Evolutionary conservation across 192 early-diverging fungal genomes (phyloP), one percentile per base, ranked within the genome.

Genomic region (Backusella circina): DNA sequence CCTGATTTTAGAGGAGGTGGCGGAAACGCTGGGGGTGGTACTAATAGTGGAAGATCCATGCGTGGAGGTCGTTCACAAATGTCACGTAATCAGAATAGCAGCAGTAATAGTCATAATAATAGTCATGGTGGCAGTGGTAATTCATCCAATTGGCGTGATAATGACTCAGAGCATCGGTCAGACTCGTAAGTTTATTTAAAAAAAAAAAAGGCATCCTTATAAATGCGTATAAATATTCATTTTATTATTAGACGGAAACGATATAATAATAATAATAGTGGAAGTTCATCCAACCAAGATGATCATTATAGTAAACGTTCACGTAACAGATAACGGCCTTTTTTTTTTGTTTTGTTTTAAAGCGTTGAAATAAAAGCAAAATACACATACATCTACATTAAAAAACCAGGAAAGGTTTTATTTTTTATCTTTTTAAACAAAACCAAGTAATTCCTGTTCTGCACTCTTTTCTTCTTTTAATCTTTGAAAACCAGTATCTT

Each of bases 391-490:
- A 30, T 13, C 26, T 6, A 64, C 1, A 23, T 23, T 23, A 64
- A 3, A 30, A 3, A 28, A 64, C 12, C 38, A 35, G 8, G 23
- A 3, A 18, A 69, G 23, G 3, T 18, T 23, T 15, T 10, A 10
- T 71, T 47, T n/a, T 0, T 41, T 13, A 41, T 41, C 39, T 13
- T n/a, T 4, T 61, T 28, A 41, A 16, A 41, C 37, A 71, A 39
- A 31, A 35, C 65, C 16, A 26, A 78, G 54, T 1, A 78, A 33
- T 13, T 78, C 69, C 28, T 68, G 38, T 73, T 78, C 77, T 15
- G 77, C 77, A 5, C 66, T 26, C n/a, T 65, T 31, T 73, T 78
- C 77, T 31, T 78, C 64, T 57, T 64, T 23, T n/a, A 51, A 31
- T n/a, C 64, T 36, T 36, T 72, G 28, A 15, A 68, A 15, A 2